Base-by-base conservation (phyloP, 768 basidiomycete genomes). In the Strobilomyces dryophilus region DNA sequence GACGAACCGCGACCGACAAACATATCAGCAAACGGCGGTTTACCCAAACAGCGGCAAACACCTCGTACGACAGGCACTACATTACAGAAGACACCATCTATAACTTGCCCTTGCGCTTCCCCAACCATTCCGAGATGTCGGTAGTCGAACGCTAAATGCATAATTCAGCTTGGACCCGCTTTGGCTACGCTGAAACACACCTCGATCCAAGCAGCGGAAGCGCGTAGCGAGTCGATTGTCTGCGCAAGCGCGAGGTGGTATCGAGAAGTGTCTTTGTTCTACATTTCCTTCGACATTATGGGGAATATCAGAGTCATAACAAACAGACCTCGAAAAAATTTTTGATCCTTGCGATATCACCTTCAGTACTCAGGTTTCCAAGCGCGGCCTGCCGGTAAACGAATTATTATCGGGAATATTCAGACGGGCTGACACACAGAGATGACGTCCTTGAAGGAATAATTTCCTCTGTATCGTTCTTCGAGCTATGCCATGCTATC, bases 261-360 rank as follows among this genome's bases (percentile, higher is more conserved):
- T 68, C 84, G 87, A 48, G 84, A 82, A 7, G 76, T 82, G 67
- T 89, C 83, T 69, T 82, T 86, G 64, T 75, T 75, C 82, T 86
- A 54, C 27, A 32, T 32, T 53, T 18, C 34, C 12, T 43, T 50
- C 6, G 55, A 35, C n/a, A 34, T 43, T 4, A 14, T 8, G 12
- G 26, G 29, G 14, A 29, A 36, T 42, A 27, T 6, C 24, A 31
- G 18, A 41, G 11, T 27, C 27, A 14, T 21, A 39, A 47, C 37
- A 41, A 32, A 53, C 71, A 67, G 66, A 84, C 87, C 76, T 84
- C 79, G 77, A 93, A 98, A 77, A 91, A 95, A 5, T 71, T 78
- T 47, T 78, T 77, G 14, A 83, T 76, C 20, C 74, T 75, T 47
- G 82, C 71, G 39, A 79, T 76, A 71, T 97, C 95, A 53, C 80